Evolutionary conservation across 192 early-diverging fungal genomes (phyloP), one percentile per base, ranked within the genome.

Genomic region (Linnemannia hyalina): DNA sequence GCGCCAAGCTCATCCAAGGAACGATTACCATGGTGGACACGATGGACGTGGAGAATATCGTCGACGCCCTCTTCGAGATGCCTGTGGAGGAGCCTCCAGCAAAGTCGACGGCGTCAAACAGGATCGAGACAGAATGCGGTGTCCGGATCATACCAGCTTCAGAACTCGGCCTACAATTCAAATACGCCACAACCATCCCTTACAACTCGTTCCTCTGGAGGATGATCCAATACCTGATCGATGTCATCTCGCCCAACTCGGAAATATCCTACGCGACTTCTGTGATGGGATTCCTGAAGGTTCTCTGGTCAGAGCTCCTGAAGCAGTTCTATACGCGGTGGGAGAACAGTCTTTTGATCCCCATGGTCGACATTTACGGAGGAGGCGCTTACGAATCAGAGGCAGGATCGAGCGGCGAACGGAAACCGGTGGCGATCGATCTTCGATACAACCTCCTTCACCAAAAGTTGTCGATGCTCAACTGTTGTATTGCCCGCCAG

Each of bases 391-490:
- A 22, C 15, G 76, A 75, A 4, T 29, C 57, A 6, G 22, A 63
- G 35, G 0, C 42, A 35, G 69, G 47, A 23, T 29, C 26, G 40
- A 2, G 9, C 15, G 42, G 82, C 60, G 54, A 86, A 54, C 44
- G 65, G 73, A 74, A 81, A 70, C 85, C 82, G 35, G 77, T 92
- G 41, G 89, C 89, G 8, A 93, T 95, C 20, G 93, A 95, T 73
- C 82, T 96, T 6, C 88, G 90, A n/a, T 95, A 90, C 77, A 92
- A 92, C 72, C 81, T 95, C 36, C 80, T 93, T 1, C 90, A 95
- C 81, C 95, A 96, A 90, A 96, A 96, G 68, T 85, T 97, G 20
- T 91, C 93, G 47, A 96, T 97, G 95, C 88, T 97, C 70, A 97
- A 97, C 83, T 95, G 94, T 78, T 97, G 96, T 82, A 89, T 94